These are phyloP conservation scores for Fagopyrum homotropicum DNA, from an alignment of 148 eudicot genomes.

Conservation along the genomic window DNA sequence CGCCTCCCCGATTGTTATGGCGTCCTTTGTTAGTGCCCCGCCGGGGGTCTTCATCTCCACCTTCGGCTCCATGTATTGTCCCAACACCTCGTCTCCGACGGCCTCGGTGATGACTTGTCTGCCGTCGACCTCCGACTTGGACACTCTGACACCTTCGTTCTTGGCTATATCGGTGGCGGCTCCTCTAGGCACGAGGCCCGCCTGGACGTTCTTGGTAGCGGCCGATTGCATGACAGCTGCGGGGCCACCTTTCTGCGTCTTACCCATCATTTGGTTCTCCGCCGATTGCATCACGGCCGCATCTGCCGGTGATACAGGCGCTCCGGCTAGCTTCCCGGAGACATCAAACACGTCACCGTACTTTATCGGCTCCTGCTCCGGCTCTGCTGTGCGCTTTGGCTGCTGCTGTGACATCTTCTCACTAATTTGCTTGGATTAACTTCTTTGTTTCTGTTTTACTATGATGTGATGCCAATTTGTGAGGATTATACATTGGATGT, in stretches of 20 bases:
- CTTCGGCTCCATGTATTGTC: slow-evolving; percentile 3
- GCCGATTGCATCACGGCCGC: slow-evolving; percentile 59
- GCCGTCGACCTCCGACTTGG: background rate
- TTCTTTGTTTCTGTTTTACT: background rate
- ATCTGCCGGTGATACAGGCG: slow-evolving; percentile 41
- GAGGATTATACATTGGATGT: background rate
- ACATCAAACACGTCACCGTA: slow-evolving; percentile 55
- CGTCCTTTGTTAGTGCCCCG: slow-evolving; percentile 1
- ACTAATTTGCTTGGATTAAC: background rate
- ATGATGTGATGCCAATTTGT: background rate
- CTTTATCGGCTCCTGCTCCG: slow-evolving; percentile 21
- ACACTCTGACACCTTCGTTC: background rate
- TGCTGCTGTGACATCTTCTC: slow-evolving; percentile 2
- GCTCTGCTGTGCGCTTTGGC: background rate
- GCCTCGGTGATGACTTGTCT: background rate
- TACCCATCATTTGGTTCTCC: slow-evolving; percentile 38
- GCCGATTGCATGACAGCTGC: slow-evolving; percentile 64
- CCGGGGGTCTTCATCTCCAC: slow-evolving; percentile 5
- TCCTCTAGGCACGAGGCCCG: slow-evolving; percentile 25
- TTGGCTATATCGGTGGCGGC: slow-evolving; percentile 21
- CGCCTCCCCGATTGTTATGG: slow-evolving; percentile 63
- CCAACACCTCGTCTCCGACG: slow-evolving; percentile 1
- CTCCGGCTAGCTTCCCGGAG: slow-evolving; percentile 34
- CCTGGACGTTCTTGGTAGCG: slow-evolving; percentile 34
- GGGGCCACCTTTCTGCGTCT: slow-evolving; percentile 36